Conservation (phyloP, 2,329 filamentous ascomycete genomes). For the Hypomyces rosellus region DNA sequence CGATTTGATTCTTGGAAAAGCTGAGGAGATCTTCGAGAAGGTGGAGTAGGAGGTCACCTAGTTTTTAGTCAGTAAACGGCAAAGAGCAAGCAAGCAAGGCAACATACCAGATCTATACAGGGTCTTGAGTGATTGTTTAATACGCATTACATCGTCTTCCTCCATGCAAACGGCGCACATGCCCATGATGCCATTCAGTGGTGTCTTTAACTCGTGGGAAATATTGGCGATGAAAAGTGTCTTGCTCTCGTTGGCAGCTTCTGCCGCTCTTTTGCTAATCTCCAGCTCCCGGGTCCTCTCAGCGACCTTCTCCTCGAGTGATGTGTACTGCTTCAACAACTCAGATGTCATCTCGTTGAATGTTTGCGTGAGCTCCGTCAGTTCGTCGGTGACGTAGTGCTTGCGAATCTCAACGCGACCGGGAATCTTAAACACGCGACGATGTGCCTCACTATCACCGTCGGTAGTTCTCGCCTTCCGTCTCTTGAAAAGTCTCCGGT, state of each 20-base stretch:
- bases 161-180: slow-evolving; percentile 93
- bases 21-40: slow-evolving; percentile 83
- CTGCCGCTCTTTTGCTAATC: slow-evolving; percentile 83
- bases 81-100: background rate
- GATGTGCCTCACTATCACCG: slow-evolving; percentile 27
- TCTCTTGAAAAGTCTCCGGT: slow-evolving; percentile 30
- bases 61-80: slow-evolving; percentile 13
- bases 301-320: slow-evolving; percentile 75
- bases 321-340: slow-evolving; percentile 76
- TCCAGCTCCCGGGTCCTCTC: slow-evolving; percentile 80
- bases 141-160: slow-evolving; percentile 69
- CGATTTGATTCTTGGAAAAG: slow-evolving; percentile 93
- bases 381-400: slow-evolving; percentile 74
- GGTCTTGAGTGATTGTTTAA: slow-evolving; percentile 78
- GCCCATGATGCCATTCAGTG: slow-evolving; percentile 89
- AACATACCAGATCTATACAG: slow-evolving; percentile 57
- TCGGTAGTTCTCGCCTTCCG: slow-evolving; percentile 20
- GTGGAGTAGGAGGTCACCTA: slow-evolving; percentile 69
- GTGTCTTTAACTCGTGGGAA: slow-evolving; percentile 80
- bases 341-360: slow-evolving; percentile 96
- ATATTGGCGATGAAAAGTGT: slow-evolving; percentile 97
- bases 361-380: slow-evolving; percentile 73
- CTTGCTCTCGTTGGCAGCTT: slow-evolving; percentile 95
- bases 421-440: slow-evolving; percentile 72
- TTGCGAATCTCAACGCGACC: slow-evolving; percentile 70